A percentile compares a stretch with the other conserved stretches of the same genome.
Evolutionary conservation across 768 basidiomycete genomes (phyloP).

Genomic region (Candolleomyces eurysporus): DNA sequence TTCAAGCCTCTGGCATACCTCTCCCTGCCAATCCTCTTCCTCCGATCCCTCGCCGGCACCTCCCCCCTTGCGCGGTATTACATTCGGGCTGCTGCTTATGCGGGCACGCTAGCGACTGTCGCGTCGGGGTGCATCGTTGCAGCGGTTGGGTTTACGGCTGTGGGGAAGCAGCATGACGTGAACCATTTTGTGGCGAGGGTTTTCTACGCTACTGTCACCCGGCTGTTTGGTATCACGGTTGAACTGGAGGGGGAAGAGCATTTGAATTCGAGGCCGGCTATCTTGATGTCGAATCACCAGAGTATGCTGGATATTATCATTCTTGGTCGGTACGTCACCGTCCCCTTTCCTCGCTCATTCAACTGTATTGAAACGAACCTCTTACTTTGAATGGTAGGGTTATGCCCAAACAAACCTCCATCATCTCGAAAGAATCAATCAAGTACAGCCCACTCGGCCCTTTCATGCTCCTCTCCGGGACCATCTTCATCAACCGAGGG

Average conservation of each 20-base stretch:
- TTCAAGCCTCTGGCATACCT: constrained; percentile 75
- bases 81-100: constrained; percentile 68
- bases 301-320: constrained; percentile 87
- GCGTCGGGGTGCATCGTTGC: constrained; percentile 72
- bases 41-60: constrained; percentile 55
- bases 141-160: constrained; percentile 61
- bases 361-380: constrained; percentile 8
- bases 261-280: constrained; percentile 64
- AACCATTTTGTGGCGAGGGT: constrained; percentile 80
- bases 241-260: constrained; percentile 87
- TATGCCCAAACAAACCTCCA: constrained; percentile 78
- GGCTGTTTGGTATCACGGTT: constrained; percentile 62
- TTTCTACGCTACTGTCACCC: constrained; percentile 72
- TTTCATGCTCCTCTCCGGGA: constrained; percentile 86
- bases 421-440: constrained; percentile 92
- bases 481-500: constrained; percentile 89
- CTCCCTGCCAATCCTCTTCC: constrained; percentile 67
- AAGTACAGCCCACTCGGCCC: constrained; percentile 87
- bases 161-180: constrained; percentile 73
- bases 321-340: constrained; percentile 63
- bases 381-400: constrained; percentile 43
- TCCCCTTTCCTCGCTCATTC: background rate
- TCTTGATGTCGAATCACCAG: constrained; percentile 90
- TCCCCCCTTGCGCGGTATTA: constrained; percentile 68
- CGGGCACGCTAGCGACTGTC: constrained; percentile 66